Evolutionary conservation across 352 stramenopile species (phyloP), one percentile per base, ranked within the genome.

Genomic region (Globisporangium nagaii): DNA sequence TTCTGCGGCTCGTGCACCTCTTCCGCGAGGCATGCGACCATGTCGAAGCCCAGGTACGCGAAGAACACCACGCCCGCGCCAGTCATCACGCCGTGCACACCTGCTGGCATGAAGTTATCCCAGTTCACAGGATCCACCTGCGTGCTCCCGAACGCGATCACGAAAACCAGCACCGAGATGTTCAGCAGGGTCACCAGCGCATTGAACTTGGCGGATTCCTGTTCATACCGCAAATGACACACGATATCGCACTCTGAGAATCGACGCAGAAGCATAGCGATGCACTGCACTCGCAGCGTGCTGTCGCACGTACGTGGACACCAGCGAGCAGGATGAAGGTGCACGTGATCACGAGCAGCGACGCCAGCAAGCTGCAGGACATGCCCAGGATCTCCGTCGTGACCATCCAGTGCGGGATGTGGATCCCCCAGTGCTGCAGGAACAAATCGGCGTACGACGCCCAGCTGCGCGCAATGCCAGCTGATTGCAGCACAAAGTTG

Each of bases 201-300:
- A 65, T 97, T 97, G 62, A 97, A 96, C 52, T 84, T 91, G 56
- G 86, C 79, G n/a, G 84, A 95, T 79, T 97, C 91, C 79, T 96
- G 65, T 24, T 39, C 5, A 50, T 31, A 37, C n/a, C n/a, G n/a
- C n/a, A 5, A 45, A 6, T 4, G 19, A 24, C 17, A 24, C n/a
- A n/a, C n/a, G n/a, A n/a, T n/a, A n/a, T 39, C 58, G 44, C n/a
- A 35, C 12, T 6, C n/a, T 25, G 13, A 11, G n/a, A n/a, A n/a
- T n/a, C n/a, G n/a, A n/a, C n/a, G n/a, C n/a, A n/a, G n/a, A n/a
- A n/a, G n/a, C n/a, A n/a, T n/a, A n/a, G n/a, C n/a, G n/a, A n/a
- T n/a, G n/a, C n/a, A n/a, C 19, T 5, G 30, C 25, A 49, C 31
- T 13, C 17, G 30, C 13, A 47, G 47, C 3, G n/a, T n/a, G n/a